phyloP scores from a whole-genome alignment of 2,329 filamentous ascomycete species.

The Cordyceps javanica region DNA sequence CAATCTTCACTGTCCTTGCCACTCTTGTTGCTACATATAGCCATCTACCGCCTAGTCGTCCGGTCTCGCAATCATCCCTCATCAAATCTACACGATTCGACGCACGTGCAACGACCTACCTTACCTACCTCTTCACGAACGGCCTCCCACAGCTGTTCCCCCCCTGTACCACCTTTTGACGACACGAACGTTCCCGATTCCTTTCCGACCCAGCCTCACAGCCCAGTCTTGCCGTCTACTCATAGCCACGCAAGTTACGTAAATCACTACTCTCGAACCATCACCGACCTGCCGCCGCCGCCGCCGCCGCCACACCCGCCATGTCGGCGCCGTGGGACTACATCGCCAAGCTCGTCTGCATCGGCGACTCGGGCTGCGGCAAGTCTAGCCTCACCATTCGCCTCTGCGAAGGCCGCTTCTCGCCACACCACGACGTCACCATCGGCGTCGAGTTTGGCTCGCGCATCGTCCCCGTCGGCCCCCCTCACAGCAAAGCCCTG shows the following conservation, averaged over 20 bases:
- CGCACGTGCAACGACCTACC: too few relatives aligned
- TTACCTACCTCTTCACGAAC: background rate
- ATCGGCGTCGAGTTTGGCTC: constrained; percentile 96
- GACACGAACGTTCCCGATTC: background rate
- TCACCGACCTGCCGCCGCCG: background rate
- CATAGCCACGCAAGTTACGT: too few relatives aligned
- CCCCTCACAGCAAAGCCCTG: constrained; percentile 56
- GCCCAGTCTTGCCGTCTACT: background rate
- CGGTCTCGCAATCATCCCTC: background rate
- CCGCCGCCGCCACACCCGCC: constrained; percentile 16
- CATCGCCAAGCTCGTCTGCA: constrained; percentile 97
- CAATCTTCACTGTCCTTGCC: background rate
- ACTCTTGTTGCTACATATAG: too few relatives aligned
- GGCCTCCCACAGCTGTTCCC: background rate
- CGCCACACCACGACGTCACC: constrained; percentile 89
- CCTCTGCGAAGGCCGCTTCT: constrained; percentile 94
- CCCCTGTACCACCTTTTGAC: background rate
- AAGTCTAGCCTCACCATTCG: constrained; percentile 93
- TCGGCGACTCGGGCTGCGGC: constrained; percentile 92
- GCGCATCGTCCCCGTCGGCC: constrained; percentile 84
- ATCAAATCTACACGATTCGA: background rate
- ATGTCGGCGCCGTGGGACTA: constrained; percentile 87
- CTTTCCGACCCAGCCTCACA: background rate
- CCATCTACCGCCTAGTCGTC: background rate
- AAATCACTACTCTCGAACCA: background rate